Base-by-base conservation (phyloP, 2,329 filamentous ascomycete genomes). In the Volutella citrinella region DNA sequence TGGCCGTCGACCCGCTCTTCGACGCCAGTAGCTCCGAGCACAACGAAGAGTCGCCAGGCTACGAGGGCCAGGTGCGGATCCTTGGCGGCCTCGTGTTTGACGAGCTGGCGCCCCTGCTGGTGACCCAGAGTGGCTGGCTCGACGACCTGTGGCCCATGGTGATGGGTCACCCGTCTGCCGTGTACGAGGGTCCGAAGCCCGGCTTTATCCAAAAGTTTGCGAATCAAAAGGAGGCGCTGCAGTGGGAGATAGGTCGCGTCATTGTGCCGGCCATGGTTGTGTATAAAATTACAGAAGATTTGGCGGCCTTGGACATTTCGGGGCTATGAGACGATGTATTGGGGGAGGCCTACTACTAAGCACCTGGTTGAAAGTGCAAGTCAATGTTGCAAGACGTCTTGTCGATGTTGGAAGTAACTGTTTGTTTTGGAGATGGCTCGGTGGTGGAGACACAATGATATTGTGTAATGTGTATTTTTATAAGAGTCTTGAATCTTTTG, bases 41-140 rank as follows among this genome's bases (percentile, higher is more conserved):
- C 12, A 13, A 29, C 5, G 31, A 16, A 0, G 45, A 46, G 5
- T 33, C 42, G 3, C 47, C 42, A 2, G 51, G 51, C 1, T 55
- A 54, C 16, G 25, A 34, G 3, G 52, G 52, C 1, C 40, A 17
- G 2, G 8, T 54, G 10, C 33, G 50, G 2, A 38, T 55, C 15
- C 33, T 52, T 0, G 41, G 50, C 0, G 55, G 52, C 16, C 21
- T 55, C 1, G 5, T 55, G 2, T 55, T 50, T 50, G 50, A 55
- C 12, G 50, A 55, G 3, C 9, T 55, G 0, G 32, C 42, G 1
- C 45, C 52, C 2, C 54, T 65, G 10, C 45, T 70, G 3, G 52
- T 69, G 3, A 48, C 33, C 6, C 46, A 51, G 32, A 42, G 36
- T 6, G 34, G 38, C 0, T 19, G 19, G 3, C 40, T 48, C 6